Base-by-base conservation (phyloP, 139 green algal genomes). In the Closterium sp. region DNA sequence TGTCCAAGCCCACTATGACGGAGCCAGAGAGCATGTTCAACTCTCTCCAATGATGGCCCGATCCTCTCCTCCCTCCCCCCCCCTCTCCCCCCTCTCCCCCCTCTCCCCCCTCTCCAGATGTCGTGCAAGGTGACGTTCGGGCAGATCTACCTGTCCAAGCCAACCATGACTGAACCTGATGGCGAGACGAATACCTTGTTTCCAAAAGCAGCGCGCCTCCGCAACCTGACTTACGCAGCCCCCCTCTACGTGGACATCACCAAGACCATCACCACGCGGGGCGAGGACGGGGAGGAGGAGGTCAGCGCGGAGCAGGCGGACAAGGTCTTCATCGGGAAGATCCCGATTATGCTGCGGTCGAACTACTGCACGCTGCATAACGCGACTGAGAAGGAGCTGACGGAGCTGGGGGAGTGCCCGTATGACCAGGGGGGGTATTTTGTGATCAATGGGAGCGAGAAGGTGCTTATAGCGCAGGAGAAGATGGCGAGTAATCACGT, bases 401-500 rank as follows among this genome's bases (percentile, higher is more conserved):
- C 94, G 35, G 95, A 97, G 81, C 92, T 99, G 36, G 98, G 98
- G 0, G 98, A 99, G 95, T 99, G 98, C 92, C 98, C 97, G 9
- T 99, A 98, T 90, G 98, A 99, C 95, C 95, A 97, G 36, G 98
- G 98, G 36, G 98, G 98, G 34, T 99, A 99, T 96, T 99, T 99
- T 92, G 95, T 99, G 32, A 98, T 99, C 91, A 99, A 99, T 91
- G 98, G 98, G 89, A 97, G 93, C 38, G 98, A 99, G 94, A 99
- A 99, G 96, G 98, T 99, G 86, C 96, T 99, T 4, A 99, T 99
- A 84, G 98, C 98, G 87, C 97, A 99, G 95, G 98, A 99, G 96
- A 96, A 97, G 86, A 99, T 99, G 97, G 96, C 96, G 84, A 98
- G 97, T 95, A 99, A 99, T 96, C 97, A 99, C 89, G 98, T 99